These are phyloP conservation scores for Ceratobasidium sp. DNA, from an alignment of 1,284 basidiomycete genomes.

Conservation along the genomic window DNA sequence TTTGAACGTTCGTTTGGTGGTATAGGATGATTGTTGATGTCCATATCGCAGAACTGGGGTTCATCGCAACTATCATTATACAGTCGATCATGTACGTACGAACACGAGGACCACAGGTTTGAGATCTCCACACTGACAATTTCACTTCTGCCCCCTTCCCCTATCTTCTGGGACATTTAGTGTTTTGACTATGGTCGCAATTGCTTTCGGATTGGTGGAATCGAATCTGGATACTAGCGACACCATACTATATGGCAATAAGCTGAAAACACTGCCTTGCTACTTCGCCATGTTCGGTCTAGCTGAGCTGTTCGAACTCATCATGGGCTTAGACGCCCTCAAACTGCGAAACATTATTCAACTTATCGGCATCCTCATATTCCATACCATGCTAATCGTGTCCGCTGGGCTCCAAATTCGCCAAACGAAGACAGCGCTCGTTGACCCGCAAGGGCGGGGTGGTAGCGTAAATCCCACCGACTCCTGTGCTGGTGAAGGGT, in stretches of 20 bases:
- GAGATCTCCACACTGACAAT: neutral
- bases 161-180: constrained; percentile 61
- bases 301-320: constrained; percentile 78
- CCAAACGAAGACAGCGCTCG: constrained; percentile 71
- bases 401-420: constrained; percentile 78
- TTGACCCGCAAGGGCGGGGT: constrained; percentile 49
- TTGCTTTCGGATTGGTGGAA: constrained; percentile 57
- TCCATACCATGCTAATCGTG: constrained; percentile 76
- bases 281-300: constrained; percentile 82
- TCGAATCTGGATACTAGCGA: constrained; percentile 60
- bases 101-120: neutral
- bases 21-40: constrained; percentile 36
- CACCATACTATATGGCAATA: constrained; percentile 52
- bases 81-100: constrained; percentile 28
- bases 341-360: constrained; percentile 79
- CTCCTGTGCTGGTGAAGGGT: constrained; percentile 27
- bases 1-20: neutral
- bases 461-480: constrained; percentile 20
- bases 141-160: constrained; percentile 5
- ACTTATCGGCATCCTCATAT: constrained; percentile 74
- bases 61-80: constrained; percentile 34
- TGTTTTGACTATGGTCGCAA: constrained; percentile 61
- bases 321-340: constrained; percentile 71
- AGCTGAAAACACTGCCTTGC: constrained; percentile 76
- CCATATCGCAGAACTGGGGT: constrained; percentile 33